phyloP scores from a whole-genome alignment of 768 basidiomycete species.

The Rickenella mellea region DNA sequence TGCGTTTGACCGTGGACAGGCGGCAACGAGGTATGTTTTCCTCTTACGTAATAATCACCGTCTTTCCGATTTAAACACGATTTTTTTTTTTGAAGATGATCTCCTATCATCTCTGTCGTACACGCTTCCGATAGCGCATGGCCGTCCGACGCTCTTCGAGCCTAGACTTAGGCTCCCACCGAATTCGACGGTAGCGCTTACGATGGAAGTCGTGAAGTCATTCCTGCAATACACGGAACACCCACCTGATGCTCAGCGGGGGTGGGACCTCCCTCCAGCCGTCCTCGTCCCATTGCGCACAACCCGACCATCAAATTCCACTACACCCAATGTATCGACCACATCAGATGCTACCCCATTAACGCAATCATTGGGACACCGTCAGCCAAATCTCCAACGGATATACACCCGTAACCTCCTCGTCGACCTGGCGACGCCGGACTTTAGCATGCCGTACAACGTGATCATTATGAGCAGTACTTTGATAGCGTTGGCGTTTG shows the following conservation, averaged over 20 bases:
- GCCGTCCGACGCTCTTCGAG: conserved; percentile 74
- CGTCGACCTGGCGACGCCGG: conserved; percentile 93
- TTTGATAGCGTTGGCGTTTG: conserved; percentile 86
- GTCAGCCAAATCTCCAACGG: conserved; percentile 19
- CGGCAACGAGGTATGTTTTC: conserved; percentile 31
- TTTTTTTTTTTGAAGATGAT: conserved; percentile 33
- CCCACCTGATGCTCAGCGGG: conserved; percentile 89
- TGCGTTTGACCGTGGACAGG: conserved; percentile 43
- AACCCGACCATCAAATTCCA: conserved; percentile 1
- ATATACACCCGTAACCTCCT: conserved; percentile 79
- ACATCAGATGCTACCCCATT: too few species aligned
- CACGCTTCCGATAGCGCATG: conserved; percentile 53
- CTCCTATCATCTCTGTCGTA: conserved; percentile 62
- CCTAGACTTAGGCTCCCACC: conserved; percentile 63
- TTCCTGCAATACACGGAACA: conserved; percentile 94
- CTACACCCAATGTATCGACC: background rate
- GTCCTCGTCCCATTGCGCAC: conserved; percentile 44
- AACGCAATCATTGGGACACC: conserved; percentile 7
- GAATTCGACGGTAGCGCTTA: conserved; percentile 49
- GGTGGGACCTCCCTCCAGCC: conserved; percentile 88
- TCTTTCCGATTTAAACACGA: conserved; percentile 1
- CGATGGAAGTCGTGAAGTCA: conserved; percentile 68
- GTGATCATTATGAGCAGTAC: conserved; percentile 96
- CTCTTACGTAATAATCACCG: background rate
- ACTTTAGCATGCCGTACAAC: conserved; percentile 99